Conservation (phyloP, 352 stramenopile genomes). For the Globisporangium radiosum region DNA sequence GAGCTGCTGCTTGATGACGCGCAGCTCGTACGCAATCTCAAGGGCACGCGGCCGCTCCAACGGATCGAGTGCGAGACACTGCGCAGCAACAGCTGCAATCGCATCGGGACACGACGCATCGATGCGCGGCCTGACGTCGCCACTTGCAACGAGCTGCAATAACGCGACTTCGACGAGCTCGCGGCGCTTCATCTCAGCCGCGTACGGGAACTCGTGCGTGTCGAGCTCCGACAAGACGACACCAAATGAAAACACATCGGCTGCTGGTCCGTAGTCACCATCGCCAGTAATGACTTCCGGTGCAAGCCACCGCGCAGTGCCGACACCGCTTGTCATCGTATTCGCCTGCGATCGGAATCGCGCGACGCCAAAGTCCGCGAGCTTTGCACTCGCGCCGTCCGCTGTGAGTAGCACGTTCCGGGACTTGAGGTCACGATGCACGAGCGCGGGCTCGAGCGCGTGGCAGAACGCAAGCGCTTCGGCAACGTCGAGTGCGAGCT, state of each 20-base stretch:
- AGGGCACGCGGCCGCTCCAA: background rate
- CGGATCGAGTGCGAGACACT: background rate
- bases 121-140: background rate
- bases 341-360: background rate
- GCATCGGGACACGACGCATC: background rate
- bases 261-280: conserved; percentile 24
- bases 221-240: conserved; percentile 50
- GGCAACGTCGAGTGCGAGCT: conserved; percentile 45
- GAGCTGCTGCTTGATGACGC: conserved; percentile 3
- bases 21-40: conserved; percentile 2
- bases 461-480: conserved; percentile 62
- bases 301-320: conserved; percentile 27
- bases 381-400: conserved; percentile 6
- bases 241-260: conserved; percentile 45
- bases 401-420: conserved; percentile 40
- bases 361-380: background rate
- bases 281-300: conserved; percentile 31
- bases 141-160: conserved; percentile 16
- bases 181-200: conserved; percentile 15
- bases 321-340: conserved; percentile 6
- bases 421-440: conserved; percentile 16
- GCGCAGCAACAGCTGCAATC: background rate
- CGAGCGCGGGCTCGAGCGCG: conserved; percentile 42
- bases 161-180: conserved; percentile 22
- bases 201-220: conserved; percentile 45